Base-by-base conservation (phyloP, 805 yeast species). In the Wickerhamiella azyma region DNA sequence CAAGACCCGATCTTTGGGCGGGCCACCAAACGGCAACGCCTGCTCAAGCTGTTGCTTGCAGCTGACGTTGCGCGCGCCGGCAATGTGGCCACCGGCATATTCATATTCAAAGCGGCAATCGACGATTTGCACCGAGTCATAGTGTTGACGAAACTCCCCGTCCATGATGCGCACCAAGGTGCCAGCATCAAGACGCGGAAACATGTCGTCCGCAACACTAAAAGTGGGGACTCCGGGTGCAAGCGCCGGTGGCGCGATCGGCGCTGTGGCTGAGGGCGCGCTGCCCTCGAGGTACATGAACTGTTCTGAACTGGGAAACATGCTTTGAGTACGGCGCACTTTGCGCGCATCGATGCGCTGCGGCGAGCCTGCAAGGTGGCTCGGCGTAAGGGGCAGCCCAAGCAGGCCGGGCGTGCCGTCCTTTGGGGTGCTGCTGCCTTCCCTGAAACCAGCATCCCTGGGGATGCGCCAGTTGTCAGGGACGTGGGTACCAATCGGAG, bases 81-180 rank as follows among this genome's bases (percentile, higher is more conserved):
- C 74, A 40, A 92, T 85, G 62, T 92, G 98, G 26, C 98, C 98
- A 28, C 97, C 97, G 36, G 75, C 69, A 61, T 68, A 92, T 63
- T 92, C 98, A 66, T 89, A 89, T 55, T 79, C 85, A 59, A 92
- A 92, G 45, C 98, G 75, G 59, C 97, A 86, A 64, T 92, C 98
- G 9, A 92, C 68, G 14, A 92, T 66, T 7, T 74, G 54, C 36
- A 73, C 64, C 29, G 75, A 74, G 50, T 76, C 76, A 56, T 78
- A 85, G 43, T 65, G 65, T 18, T 69, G 61, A 13, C 62, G 52
- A 65, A 69, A 64, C 58, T 72, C 52, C 40, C 85, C 84, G 47
- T 71, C 74, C 48, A 83, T 61, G 39, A 81, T 72, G 41, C 67
- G 71, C 55, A 71, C 71, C 60, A 78, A 67, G 48, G 77, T 78